phyloP scores from a whole-genome alignment of 176 grass and related monocot genomes.

The Urochloa ruziziensis region DNA sequence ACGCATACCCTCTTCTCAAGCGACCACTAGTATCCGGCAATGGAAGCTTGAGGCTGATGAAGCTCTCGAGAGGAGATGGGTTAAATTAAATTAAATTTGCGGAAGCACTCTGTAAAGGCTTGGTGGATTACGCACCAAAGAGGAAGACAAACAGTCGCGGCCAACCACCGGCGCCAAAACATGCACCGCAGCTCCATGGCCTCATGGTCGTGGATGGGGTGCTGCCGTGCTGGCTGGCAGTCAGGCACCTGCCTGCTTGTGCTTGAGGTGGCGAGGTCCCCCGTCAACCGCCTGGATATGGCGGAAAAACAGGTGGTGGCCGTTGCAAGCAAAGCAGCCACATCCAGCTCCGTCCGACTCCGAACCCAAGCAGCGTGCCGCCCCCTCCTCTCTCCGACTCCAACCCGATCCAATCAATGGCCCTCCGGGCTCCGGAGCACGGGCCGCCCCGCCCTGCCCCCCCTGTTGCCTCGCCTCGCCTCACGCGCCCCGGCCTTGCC shows the following conservation, averaged over 20 bases:
- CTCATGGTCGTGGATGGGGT: too few species aligned
- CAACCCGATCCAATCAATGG: slow-evolving; percentile 14
- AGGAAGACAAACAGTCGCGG: neutral
- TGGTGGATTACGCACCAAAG: neutral
- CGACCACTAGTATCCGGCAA: neutral
- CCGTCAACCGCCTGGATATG: neutral
- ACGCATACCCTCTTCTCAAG: neutral
- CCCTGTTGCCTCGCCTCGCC: too few species aligned
- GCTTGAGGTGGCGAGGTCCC: too few species aligned
- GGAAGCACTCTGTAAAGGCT: neutral
- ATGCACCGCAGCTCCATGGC: neutral
- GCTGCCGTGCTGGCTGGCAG: too few species aligned
- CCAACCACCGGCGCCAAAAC: neutral
- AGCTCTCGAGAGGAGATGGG: neutral
- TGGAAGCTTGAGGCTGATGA: neutral
- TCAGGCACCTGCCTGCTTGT: neutral
- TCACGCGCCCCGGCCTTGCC: neutral
- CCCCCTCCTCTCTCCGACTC: neutral
- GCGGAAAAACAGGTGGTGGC: slow-evolving; percentile 29
- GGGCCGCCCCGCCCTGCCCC: too few species aligned
- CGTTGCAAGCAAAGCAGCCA: neutral
- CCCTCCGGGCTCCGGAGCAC: neutral
- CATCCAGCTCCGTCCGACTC: neutral
- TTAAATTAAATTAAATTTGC: neutral
- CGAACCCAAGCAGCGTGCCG: neutral